These are phyloP conservation scores for Gracilaria vermiculophylla DNA, from an alignment of 23 red algal species.

Conservation along the genomic window DNA sequence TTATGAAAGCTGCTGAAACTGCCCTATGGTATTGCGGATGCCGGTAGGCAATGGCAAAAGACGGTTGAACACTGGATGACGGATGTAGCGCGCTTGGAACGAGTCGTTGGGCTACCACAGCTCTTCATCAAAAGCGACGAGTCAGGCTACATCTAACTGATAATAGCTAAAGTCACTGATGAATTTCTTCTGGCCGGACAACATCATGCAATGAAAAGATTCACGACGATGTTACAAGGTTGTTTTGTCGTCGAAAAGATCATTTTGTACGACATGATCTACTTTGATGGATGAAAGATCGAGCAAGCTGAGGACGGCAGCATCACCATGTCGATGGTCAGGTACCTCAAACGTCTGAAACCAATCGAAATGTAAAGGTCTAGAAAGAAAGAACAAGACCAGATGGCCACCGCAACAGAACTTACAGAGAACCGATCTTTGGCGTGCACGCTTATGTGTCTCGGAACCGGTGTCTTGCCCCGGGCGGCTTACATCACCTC, in stretches of 20 bases:
- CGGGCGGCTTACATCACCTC: not conserved
- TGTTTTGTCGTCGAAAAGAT: not conserved
- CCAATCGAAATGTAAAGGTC: not conserved
- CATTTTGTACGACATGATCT: not conserved
- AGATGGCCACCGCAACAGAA: not conserved
- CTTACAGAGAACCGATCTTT: not conserved
- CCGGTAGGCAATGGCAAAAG: conserved; percentile 26
- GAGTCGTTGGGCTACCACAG: conserved; percentile 5
- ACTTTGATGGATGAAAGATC: conserved; percentile 37
- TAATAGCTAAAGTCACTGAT: conserved; percentile 35
- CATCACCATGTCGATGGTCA: not conserved
- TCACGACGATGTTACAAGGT: not conserved
- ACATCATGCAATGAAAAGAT: not conserved
- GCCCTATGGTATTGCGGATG: conserved; percentile 39
- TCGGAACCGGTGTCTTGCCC: not conserved
- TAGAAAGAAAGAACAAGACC: not conserved
- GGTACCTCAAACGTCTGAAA: conserved; percentile 12
- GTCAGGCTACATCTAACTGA: not conserved
- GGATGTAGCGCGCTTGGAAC: not conserved
- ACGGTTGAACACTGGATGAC: conserved; percentile 5
- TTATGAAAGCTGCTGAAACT: conserved; percentile 31
- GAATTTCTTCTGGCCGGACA: conserved; percentile 1
- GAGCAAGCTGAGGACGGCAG: conserved; percentile 6
- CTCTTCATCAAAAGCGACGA: not conserved
- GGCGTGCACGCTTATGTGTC: not conserved